Percentiles rank a stretch among this genome's conserved stretches.
These are phyloP conservation scores for Coemansia sp. DNA, from an alignment of 192 early-diverging fungal species.

Conservation along the genomic window DNA sequence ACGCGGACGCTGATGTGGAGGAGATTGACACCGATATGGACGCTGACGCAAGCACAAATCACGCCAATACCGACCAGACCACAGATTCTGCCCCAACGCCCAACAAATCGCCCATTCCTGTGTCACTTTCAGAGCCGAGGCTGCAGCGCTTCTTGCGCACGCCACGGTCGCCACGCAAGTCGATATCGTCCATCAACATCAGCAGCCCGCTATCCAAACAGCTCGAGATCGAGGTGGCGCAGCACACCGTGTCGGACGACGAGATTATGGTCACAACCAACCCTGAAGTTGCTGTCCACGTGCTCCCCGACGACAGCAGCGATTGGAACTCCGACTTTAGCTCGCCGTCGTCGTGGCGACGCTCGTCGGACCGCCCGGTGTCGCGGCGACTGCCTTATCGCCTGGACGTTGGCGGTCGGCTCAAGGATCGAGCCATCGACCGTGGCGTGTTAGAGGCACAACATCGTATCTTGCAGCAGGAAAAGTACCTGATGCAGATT, in stretches of 20 bases:
- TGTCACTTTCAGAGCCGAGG: not conserved
- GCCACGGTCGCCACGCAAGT: constrained; percentile 26
- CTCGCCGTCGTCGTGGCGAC: constrained; percentile 51
- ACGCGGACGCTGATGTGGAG: constrained; percentile 11
- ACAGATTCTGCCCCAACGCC: constrained; percentile 5
- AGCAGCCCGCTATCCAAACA: constrained; percentile 19
- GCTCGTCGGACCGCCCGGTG: constrained; percentile 39
- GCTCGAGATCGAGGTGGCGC: constrained; percentile 27
- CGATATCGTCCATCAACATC: constrained; percentile 38
- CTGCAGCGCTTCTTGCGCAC: not conserved
- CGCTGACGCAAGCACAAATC: constrained; percentile 3
- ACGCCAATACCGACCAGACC: not conserved
- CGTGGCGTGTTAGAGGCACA: constrained; percentile 52
- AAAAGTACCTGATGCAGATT: constrained; percentile 47
- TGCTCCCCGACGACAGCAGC: constrained; percentile 50
- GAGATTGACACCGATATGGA: not conserved
- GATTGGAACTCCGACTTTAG: constrained; percentile 57
- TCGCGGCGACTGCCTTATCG: constrained; percentile 24
- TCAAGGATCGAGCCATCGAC: constrained; percentile 51
- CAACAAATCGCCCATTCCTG: not conserved
- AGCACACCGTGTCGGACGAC: constrained; percentile 35
- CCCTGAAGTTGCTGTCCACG: constrained; percentile 30
- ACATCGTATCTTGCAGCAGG: constrained; percentile 50
- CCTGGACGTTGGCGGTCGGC: constrained; percentile 25
- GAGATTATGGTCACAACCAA: constrained; percentile 32